Evolutionary conservation across 2,329 filamentous ascomycete species (phyloP).

Genomic region (Penicillium verrucosum): DNA sequence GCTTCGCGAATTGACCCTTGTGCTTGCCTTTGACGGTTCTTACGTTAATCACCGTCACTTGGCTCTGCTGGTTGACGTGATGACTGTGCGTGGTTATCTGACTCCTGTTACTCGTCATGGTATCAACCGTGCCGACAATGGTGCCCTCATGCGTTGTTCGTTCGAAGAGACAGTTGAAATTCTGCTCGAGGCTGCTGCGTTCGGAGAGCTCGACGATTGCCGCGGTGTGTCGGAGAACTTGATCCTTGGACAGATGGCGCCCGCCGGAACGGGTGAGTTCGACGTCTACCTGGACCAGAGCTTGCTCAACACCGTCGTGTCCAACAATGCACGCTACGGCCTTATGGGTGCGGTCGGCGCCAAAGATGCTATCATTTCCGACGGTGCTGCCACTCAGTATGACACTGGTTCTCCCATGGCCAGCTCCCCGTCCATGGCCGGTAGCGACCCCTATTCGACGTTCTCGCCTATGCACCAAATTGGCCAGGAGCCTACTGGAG

Average conservation of each 20-base stretch:
- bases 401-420: slow-evolving; percentile 66
- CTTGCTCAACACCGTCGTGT: slow-evolving; percentile 93
- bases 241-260: slow-evolving; percentile 95
- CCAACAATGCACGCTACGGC: slow-evolving; percentile 82
- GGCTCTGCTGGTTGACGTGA: slow-evolving; percentile 90
- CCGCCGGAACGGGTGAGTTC: slow-evolving; percentile 95
- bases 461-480: slow-evolving; percentile 74
- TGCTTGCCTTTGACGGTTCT: slow-evolving; percentile 96
- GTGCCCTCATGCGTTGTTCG: slow-evolving; percentile 97
- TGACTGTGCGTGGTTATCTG: slow-evolving; percentile 91
- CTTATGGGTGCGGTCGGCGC: slow-evolving; percentile 75
- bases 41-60: slow-evolving; percentile 99
- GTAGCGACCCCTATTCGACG: slow-evolving; percentile 58
- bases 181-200: slow-evolving; percentile 88
- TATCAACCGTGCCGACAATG: slow-evolving; percentile 97
- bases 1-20: slow-evolving; percentile 82
- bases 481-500: slow-evolving; percentile 58
- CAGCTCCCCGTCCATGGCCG: slow-evolving; percentile 60
- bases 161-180: slow-evolving; percentile 99
- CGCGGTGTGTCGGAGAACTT: slow-evolving; percentile 98
- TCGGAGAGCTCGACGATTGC: slow-evolving; percentile 95
- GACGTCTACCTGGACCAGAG: slow-evolving; percentile 89
- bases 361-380: slow-evolving; percentile 67
- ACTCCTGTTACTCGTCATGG: slow-evolving; percentile 97
- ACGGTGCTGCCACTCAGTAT: slow-evolving; percentile 90